A percentile compares a stretch with the other conserved stretches of the same genome.
Conservation (phyloP, 345 rosid species). For the Lepidium sativum region DNA sequence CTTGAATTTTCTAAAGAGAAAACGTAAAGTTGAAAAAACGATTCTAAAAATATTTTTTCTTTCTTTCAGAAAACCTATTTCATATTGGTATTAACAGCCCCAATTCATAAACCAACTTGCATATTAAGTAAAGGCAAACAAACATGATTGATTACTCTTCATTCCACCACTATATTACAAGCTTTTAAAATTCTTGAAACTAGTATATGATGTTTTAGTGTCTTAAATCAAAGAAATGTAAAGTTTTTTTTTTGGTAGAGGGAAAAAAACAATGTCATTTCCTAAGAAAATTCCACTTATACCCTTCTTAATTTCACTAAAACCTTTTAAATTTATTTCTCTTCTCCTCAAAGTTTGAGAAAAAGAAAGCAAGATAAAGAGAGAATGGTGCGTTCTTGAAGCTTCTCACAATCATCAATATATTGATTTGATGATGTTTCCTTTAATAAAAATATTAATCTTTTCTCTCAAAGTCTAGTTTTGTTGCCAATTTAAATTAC, state of each 20-base stretch:
- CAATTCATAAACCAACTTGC: slow-evolving; percentile 20
- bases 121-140: slow-evolving; percentile 27
- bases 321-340: neutral
- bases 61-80: neutral
- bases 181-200: slow-evolving; percentile 21
- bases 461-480: slow-evolving; percentile 2
- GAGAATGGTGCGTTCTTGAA: slow-evolving; percentile 57
- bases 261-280: neutral
- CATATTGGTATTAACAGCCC: neutral
- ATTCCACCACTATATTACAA: slow-evolving; percentile 29
- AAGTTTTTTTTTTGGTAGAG: neutral
- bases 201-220: slow-evolving; percentile 15
- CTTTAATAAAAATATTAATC: neutral
- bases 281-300: slow-evolving; percentile 30
- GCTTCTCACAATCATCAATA: slow-evolving; percentile 13
- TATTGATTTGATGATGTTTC: slow-evolving; percentile 8
- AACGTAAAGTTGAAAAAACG: no score
- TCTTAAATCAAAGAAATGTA: slow-evolving; percentile 12
- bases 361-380: slow-evolving; percentile 9
- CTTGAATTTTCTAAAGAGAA: no score
- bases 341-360: slow-evolving; percentile 27
- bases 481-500: neutral
- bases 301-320: slow-evolving; percentile 18
- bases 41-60: no score
- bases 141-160: slow-evolving; percentile 32